These are phyloP conservation scores for Skeletonema costatum DNA, from an alignment of 108 stramenopile genomes.

Conservation along the genomic window DNA sequence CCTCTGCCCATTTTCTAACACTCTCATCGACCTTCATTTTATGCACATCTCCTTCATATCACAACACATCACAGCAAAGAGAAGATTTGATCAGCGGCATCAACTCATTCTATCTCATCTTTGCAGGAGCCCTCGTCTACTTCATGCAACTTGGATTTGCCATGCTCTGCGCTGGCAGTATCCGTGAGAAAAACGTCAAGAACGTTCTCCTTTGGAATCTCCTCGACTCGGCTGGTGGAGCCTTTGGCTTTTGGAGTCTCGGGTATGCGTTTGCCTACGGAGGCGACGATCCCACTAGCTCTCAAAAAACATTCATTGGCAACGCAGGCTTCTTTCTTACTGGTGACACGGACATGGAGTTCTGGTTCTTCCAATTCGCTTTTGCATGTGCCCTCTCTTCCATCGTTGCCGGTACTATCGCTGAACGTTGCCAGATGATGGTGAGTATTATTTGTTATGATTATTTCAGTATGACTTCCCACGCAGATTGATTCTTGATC, in stretches of 20 bases:
- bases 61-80: constrained; percentile 9
- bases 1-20: too few species aligned
- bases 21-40: background rate
- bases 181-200: constrained; percentile 85
- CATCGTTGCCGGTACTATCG: constrained; percentile 78
- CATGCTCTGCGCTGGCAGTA: constrained; percentile 88
- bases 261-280: constrained; percentile 90
- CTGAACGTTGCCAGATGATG: constrained; percentile 69
- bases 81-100: constrained; percentile 45
- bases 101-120: constrained; percentile 80
- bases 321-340: constrained; percentile 60
- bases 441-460: too few species aligned
- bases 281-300: constrained; percentile 12
- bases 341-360: constrained; percentile 30
- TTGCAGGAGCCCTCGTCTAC: constrained; percentile 86
- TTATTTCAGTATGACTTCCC: too few species aligned
- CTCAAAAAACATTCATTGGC: constrained; percentile 70
- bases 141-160: constrained; percentile 93
- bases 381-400: constrained; percentile 58
- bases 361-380: constrained; percentile 66
- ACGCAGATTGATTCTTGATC: too few species aligned
- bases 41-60: background rate
- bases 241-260: constrained; percentile 81
- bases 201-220: constrained; percentile 92
- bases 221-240: constrained; percentile 84